Evolutionary conservation across 1,284 basidiomycete species (phyloP).

Genomic region (Melampsora larici-populina): DNA sequence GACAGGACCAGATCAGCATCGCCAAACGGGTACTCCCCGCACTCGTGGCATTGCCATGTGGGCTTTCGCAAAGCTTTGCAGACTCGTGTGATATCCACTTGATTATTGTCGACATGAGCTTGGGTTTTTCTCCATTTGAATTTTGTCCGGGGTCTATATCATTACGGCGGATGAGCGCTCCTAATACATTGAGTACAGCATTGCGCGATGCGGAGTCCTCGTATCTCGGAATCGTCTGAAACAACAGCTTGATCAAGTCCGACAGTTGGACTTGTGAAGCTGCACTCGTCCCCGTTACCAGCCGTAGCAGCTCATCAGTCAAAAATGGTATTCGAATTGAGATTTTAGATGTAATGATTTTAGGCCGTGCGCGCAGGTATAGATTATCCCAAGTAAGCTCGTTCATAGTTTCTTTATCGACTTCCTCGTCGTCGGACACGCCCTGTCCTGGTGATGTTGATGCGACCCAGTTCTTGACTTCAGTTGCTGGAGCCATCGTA

Average conservation of each 20-base stretch:
- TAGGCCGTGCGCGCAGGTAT: slow-evolving; percentile 12
- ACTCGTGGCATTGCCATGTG: slow-evolving; percentile 16
- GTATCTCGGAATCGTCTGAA: slow-evolving; percentile 42
- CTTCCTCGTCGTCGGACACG: background rate
- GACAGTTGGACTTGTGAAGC: background rate
- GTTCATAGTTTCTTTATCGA: background rate
- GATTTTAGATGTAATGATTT: slow-evolving; percentile 39
- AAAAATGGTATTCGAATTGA: slow-evolving; percentile 40
- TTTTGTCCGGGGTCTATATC: background rate
- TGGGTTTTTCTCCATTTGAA: background rate
- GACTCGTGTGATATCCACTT: slow-evolving; percentile 41
- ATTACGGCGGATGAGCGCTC: slow-evolving; percentile 27
- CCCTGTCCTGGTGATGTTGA: background rate
- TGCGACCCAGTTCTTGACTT: background rate
- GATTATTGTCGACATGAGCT: slow-evolving; percentile 24
- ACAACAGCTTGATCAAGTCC: slow-evolving; percentile 38
- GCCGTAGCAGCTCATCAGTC: slow-evolving; percentile 18
- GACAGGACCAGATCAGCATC: slow-evolving; percentile 36
- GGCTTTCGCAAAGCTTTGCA: slow-evolving; percentile 16
- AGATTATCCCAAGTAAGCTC: slow-evolving; percentile 31
- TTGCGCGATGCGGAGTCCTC: slow-evolving; percentile 39
- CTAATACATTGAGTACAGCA: slow-evolving; percentile 27
- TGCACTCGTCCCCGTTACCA: slow-evolving; percentile 1
- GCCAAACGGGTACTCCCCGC: slow-evolving; percentile 38
- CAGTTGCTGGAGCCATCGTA: background rate